A percentile compares a stretch with the other conserved stretches of the same genome.
These are phyloP conservation scores for Mortierella sp. DNA, from an alignment of 371 early-diverging fungal genomes.

Conservation along the genomic window DNA sequence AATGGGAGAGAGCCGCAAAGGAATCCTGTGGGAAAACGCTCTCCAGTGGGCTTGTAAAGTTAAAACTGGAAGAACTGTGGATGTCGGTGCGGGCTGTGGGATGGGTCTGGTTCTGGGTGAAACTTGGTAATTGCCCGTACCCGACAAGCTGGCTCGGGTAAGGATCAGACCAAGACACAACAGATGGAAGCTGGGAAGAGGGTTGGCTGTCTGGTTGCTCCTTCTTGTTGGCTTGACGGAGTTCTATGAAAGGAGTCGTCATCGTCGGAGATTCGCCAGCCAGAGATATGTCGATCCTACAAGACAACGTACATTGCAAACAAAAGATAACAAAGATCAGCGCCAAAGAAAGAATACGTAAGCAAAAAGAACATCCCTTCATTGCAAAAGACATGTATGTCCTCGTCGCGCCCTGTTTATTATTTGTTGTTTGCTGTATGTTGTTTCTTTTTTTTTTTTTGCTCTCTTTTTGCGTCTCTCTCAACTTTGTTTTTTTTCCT, in stretches of 20 bases:
- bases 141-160: neutral
- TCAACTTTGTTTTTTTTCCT: neutral
- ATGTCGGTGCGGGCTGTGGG: neutral
- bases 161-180: neutral
- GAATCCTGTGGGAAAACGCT: neutral
- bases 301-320: neutral
- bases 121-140: neutral
- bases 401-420: neutral
- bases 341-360: neutral
- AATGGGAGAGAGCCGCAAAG: neutral
- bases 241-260: neutral
- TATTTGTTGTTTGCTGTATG: neutral
- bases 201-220: neutral
- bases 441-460: neutral
- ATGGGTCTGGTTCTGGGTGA: neutral
- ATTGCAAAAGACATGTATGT: neutral
- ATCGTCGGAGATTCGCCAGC: neutral
- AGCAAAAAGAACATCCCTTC: neutral
- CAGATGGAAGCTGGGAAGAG: neutral
- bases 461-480: neutral
- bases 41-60: neutral
- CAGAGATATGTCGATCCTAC: neutral
- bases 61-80: neutral
- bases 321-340: neutral
- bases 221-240: neutral